Base-by-base conservation (phyloP, 202 grass and related monocot species). In the Panicum hallii region DNA sequence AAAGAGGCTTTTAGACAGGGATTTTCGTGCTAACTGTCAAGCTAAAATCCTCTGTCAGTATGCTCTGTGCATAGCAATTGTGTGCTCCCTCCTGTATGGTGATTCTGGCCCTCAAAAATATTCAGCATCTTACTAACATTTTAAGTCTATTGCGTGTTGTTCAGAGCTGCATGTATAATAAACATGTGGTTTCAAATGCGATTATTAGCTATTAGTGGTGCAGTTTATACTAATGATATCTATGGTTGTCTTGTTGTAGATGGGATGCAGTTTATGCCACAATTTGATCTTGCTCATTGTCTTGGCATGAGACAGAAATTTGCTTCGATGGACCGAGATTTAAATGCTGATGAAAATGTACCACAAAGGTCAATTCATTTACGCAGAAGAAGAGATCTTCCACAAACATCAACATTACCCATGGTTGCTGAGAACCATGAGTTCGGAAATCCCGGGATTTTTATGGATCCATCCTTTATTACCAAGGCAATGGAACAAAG, bases 351-450 rank as follows among this genome's bases (percentile, higher is more conserved):
- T 87, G 87, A 71, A 89, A 92, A 84, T 68, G 69, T 84, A 81
- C 65, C 60, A 34, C 91, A 90, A 49, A 92, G 90, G 70, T 55
- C 86, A 58, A 75, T 67, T 72, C 76, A 79, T 82, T 50, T 78
- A 75, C 82, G 88, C 64, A 85, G 88, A 84, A 92, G 84, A 94
- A 97, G 88, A 84, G 86, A 92, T 87, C 48, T 84, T 89, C 67
- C 88, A 78, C 93, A 91, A 85, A 78, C 86, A 81, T 91, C 87
- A 73, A 45, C 85, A 69, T 23, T 84, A 73, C 80, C 90, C 82
- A 94, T 79, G 67, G 90, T 91, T 75, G 41, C 84, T 63, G 93
- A 94, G 81, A 90, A 81, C 72, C 88, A 94, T 65, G 93, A 94
- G 46, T 84, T 81, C 52, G 70, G 78, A 80, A 85, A 78, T 90